phyloP scores from a whole-genome alignment of 139 green algal genomes.

The Tetradesmus obliquus region DNA sequence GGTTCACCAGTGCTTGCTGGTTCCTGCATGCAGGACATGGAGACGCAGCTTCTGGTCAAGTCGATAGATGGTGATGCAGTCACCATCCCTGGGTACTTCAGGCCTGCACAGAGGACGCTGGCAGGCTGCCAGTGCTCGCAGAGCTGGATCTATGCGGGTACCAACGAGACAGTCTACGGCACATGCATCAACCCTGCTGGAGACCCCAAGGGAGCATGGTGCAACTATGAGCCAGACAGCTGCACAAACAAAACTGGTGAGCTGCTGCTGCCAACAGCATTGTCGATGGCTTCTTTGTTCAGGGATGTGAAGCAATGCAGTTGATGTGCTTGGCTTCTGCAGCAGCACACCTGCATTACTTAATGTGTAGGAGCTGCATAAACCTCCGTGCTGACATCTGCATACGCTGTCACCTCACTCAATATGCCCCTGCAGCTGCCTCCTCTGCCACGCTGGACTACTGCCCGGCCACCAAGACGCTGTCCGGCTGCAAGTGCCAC shows the following conservation, averaged over 20 bases:
- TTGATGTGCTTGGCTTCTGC: not conserved
- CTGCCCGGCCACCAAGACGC: slow-evolving; percentile 34
- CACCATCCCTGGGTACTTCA: slow-evolving; percentile 36
- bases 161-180: not conserved
- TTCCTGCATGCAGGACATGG: slow-evolving; percentile 34
- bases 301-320: slow-evolving; percentile 7
- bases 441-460: slow-evolving; percentile 33
- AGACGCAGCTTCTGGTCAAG: slow-evolving; percentile 26
- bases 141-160: slow-evolving; percentile 26
- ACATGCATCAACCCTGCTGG: slow-evolving; percentile 46
- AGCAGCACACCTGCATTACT: not conserved
- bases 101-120: slow-evolving; percentile 31
- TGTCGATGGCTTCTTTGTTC: not conserved
- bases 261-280: not conserved
- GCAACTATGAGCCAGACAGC: slow-evolving; percentile 46
- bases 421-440: not conserved
- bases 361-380: not conserved
- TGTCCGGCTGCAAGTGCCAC: slow-evolving; percentile 55
- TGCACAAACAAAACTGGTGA: slow-evolving; percentile 26
- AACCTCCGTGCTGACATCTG: not conserved
- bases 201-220: slow-evolving; percentile 32
- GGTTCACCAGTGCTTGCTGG: slow-evolving; percentile 20
- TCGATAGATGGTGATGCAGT: not conserved
- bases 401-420: too few relatives aligned
- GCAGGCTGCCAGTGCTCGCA: slow-evolving; percentile 56